Conservation (phyloP, 768 basidiomycete species). For the Paxillus rubicundulus region DNA sequence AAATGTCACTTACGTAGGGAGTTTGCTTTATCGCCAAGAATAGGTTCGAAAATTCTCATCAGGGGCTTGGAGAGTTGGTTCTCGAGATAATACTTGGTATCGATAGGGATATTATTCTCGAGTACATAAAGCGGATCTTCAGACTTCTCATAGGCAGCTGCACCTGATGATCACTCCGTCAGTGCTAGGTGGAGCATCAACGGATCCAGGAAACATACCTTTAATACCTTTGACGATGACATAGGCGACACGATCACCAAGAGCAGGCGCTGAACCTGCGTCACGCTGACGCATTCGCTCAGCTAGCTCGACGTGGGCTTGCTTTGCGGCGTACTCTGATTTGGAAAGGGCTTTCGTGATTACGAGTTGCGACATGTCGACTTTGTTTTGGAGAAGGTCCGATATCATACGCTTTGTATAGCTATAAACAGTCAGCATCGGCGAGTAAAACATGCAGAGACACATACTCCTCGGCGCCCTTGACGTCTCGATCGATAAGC, state of each 20-base stretch:
- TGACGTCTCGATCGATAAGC: conserved; percentile 92
- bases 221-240: conserved; percentile 97
- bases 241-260: conserved; percentile 98
- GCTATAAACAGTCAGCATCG: conserved; percentile 39
- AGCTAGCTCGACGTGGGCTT: conserved; percentile 94
- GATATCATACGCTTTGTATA: conserved; percentile 93
- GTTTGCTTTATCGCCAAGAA: conserved; percentile 87
- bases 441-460: conserved; percentile 5
- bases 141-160: conserved; percentile 97
- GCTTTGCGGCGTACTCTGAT: conserved; percentile 89
- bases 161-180: conserved; percentile 49
- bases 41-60: conserved; percentile 97
- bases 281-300: conserved; percentile 96
- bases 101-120: conserved; percentile 97
- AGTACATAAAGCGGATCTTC: conserved; percentile 97
- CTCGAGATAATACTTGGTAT: conserved; percentile 97
- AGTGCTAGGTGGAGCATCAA: background rate
- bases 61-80: conserved; percentile 97
- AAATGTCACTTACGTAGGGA: conserved; percentile 61
- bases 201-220: conserved; percentile 43
- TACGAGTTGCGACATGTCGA: conserved; percentile 99
- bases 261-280: conserved; percentile 94
- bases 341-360: conserved; percentile 97
- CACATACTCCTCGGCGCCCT: conserved; percentile 85
- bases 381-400: conserved; percentile 91